Evolutionary conservation across 345 rosid genomes (phyloP).

Genomic region (Eutrema heterophyllum): DNA sequence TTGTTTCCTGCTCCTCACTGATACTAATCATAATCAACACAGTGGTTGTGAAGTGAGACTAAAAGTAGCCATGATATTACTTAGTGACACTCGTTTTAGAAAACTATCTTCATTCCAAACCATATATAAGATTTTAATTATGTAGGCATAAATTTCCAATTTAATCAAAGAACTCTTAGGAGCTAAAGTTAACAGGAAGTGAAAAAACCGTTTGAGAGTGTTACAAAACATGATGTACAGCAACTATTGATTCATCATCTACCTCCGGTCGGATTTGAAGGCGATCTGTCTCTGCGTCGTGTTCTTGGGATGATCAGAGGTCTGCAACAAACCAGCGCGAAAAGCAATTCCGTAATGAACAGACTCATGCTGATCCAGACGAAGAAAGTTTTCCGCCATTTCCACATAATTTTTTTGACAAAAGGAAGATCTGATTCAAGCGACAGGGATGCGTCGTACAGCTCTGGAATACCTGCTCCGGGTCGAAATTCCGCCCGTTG

Average conservation of each 20-base stretch:
- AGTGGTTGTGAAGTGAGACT: neutral
- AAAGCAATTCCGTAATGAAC: conserved; percentile 49
- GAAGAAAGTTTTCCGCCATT: conserved; percentile 70
- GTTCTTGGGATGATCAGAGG: conserved; percentile 60
- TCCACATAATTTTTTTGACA: conserved; percentile 60
- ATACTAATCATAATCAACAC: neutral
- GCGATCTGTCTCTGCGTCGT: conserved; percentile 5
- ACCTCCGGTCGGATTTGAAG: conserved; percentile 30
- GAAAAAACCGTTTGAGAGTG: conserved; percentile 13
- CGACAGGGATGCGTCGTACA: conserved; percentile 56
- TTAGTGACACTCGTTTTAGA: neutral
- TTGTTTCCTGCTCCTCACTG: neutral
- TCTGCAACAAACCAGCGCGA: conserved; percentile 59
- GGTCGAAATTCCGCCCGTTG: conserved; percentile 67
- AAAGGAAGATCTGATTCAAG: conserved; percentile 68
- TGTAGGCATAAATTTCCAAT: conserved; percentile 11
- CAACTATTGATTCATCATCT: conserved; percentile 15
- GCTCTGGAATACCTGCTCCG: conserved; percentile 83
- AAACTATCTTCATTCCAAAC: neutral
- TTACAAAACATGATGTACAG: conserved; percentile 25
- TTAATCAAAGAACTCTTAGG: conserved; percentile 3
- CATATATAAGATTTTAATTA: neutral
- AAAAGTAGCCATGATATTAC: neutral
- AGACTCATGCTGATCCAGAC: conserved; percentile 55
- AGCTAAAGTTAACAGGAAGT: conserved; percentile 10